These are phyloP conservation scores for Trebouxia sp. DNA, from an alignment of 139 green algal species.

Conservation along the genomic window DNA sequence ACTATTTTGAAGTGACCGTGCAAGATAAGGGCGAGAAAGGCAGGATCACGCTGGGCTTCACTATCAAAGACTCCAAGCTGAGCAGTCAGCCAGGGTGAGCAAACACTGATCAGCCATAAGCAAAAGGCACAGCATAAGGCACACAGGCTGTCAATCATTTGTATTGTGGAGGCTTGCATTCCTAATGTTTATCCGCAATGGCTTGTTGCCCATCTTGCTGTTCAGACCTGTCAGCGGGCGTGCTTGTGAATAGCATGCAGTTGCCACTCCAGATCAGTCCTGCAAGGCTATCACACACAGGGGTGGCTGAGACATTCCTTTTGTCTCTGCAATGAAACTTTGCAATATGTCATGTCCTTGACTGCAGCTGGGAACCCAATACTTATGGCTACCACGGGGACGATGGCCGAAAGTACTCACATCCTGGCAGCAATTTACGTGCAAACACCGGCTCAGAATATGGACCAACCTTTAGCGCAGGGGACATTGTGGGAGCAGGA, in stretches of 20 bases:
- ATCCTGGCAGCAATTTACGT: conserved; percentile 28
- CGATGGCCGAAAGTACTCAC: conserved; percentile 71
- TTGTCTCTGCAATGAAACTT: too few relatives aligned
- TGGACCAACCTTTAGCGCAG: conserved; percentile 68
- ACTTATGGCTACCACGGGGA: conserved; percentile 91
- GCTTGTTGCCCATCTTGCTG: neutral
- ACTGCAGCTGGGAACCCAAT: conserved; percentile 71
- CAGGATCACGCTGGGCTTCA: conserved; percentile 79
- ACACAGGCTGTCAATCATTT: too few relatives aligned
- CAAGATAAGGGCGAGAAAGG: conserved; percentile 61
- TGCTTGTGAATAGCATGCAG: too few relatives aligned
- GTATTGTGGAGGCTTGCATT: too few relatives aligned
- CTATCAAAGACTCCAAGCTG: conserved; percentile 67
- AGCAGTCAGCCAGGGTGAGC: conserved; percentile 82
- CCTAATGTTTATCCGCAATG: too few relatives aligned
- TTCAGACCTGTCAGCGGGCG: too few relatives aligned
- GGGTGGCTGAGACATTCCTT: too few relatives aligned
- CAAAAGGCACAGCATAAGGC: too few relatives aligned
- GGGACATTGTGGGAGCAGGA: conserved; percentile 81
- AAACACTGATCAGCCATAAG: too few relatives aligned
- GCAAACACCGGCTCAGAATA: conserved; percentile 74
- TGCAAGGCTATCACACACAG: too few relatives aligned
- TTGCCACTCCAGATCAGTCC: too few relatives aligned
- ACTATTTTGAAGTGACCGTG: conserved; percentile 86
- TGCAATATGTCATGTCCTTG: neutral